phyloP scores from a whole-genome alignment of 441 rosid species.

The Gossypium gossypioides region DNA sequence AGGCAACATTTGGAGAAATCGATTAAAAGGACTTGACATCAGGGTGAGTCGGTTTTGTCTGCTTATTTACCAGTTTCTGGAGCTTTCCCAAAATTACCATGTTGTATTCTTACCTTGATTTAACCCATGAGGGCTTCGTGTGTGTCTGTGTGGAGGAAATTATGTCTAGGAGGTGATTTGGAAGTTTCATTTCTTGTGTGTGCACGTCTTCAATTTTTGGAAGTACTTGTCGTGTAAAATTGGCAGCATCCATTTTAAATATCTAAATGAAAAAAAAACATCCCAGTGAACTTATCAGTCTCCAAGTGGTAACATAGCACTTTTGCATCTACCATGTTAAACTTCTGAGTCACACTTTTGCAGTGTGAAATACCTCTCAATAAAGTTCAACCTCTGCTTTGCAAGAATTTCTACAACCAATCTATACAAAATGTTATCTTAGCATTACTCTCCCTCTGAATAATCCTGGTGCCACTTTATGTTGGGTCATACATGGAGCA shows the following conservation, averaged over 20 bases:
- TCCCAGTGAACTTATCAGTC: neutral
- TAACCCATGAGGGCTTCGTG: neutral
- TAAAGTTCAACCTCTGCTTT: neutral
- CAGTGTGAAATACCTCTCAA: neutral
- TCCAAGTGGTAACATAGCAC: neutral
- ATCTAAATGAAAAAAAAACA: neutral
- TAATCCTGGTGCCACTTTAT: neutral
- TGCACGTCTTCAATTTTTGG: neutral
- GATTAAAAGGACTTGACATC: slow-evolving; percentile 90
- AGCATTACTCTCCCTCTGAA: neutral
- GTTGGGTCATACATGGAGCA: neutral
- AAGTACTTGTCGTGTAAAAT: neutral
- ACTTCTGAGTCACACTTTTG: neutral
- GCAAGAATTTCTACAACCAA: neutral
- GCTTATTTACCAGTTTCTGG: neutral
- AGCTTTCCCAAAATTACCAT: neutral
- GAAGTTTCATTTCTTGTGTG: neutral
- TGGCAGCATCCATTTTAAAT: neutral
- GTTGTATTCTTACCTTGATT: neutral
- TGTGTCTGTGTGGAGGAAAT: neutral
- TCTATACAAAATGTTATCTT: neutral
- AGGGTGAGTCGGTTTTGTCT: slow-evolving; percentile 52
- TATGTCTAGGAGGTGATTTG: neutral
- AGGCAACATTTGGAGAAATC: slow-evolving; percentile 69
- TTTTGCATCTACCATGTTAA: neutral